phyloP scores from a whole-genome alignment of 2,329 filamentous ascomycete genomes.

The Didymella sp. region DNA sequence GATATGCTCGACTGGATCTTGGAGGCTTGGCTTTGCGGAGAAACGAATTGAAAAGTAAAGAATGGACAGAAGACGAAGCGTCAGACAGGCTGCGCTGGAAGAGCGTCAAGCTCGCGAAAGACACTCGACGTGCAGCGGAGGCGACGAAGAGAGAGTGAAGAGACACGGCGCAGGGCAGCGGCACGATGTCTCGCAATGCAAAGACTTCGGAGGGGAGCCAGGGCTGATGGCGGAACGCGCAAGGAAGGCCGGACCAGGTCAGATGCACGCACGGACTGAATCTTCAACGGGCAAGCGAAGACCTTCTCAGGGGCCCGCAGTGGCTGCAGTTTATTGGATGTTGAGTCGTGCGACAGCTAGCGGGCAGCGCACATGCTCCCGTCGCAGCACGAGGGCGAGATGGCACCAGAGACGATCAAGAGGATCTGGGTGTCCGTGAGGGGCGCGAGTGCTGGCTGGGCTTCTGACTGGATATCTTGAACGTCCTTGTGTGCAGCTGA shows the following conservation, averaged over 20 bases:
- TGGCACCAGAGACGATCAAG: slow-evolving; percentile 14
- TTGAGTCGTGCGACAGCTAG: slow-evolving; percentile 41
- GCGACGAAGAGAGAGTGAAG: slow-evolving; percentile 27
- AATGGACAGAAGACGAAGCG: slow-evolving; percentile 27
- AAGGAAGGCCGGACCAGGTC: slow-evolving; percentile 27
- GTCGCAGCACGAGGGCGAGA: slow-evolving; percentile 32
- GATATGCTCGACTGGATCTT: slow-evolving; percentile 22
- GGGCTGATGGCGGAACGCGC: slow-evolving; percentile 36
- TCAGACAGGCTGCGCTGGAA: slow-evolving; percentile 22
- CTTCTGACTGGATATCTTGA: neutral
- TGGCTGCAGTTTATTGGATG: slow-evolving; percentile 29
- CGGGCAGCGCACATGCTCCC: slow-evolving; percentile 39
- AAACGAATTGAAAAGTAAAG: slow-evolving; percentile 25
- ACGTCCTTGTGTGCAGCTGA: slow-evolving; percentile 1
- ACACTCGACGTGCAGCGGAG: slow-evolving; percentile 26
- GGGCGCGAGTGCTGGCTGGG: neutral
- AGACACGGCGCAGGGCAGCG: slow-evolving; percentile 26
- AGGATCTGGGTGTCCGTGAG: slow-evolving; percentile 4
- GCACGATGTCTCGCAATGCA: slow-evolving; percentile 33
- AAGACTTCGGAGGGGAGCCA: slow-evolving; percentile 33
- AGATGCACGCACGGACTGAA: slow-evolving; percentile 31
- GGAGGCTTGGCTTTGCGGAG: slow-evolving; percentile 24
- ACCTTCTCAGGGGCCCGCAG: slow-evolving; percentile 24
- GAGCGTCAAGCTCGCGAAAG: slow-evolving; percentile 42
- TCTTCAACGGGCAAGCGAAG: slow-evolving; percentile 32